Base-by-base conservation (phyloP, 257 asterid species). In the Solanum bulbocastanum region DNA sequence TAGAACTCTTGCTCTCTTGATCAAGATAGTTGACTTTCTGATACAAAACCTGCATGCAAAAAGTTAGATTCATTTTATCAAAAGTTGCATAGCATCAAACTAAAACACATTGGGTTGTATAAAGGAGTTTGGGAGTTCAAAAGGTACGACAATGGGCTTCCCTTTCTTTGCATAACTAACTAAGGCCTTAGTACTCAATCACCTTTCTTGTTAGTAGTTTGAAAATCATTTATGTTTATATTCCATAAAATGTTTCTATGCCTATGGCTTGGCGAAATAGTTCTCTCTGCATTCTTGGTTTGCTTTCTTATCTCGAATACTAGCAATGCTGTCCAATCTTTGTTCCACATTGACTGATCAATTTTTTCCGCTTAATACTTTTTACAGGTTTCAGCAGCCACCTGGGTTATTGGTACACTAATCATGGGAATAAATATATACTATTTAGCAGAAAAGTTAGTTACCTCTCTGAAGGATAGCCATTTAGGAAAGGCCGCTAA, bases 401-500 rank as follows among this genome's bases (percentile, higher is more conserved):
- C 99, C 86, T 97, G 99, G 99, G 40, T 96, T 73, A 95, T 97
- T 27, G 92, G 99, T 69, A 91, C 95, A 65, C 89, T 97, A 11
- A 96, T 97, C 71, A 97, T 96, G 92, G 98, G 95, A 89, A 97
- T 97, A 86, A 97, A 97, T 75, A 89, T 95, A 87, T 94, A 92
- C 90, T 97, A 97, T 88, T 87, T 97, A 60, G 99, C 87, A 0
- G 96, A 93, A 30, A 95, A 89, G 88, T 84, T 96, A 89, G 93
- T 93, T 49, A 58, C 88, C 30, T 88, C 97, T 16, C 98, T 97
- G 86, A 92, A 90, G 11, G 89, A 91, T 14, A 93, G 96, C 91
- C 92, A 92, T 39, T 75, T 93, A 40, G 83, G 76, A 66, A 9
- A 88, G 2, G 94, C 88, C 0, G 91, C 91, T 44, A 88, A 84